Evolutionary conservation across 495 filamentous ascomycete species (phyloP).

Genomic region (Penicillium canariense): DNA sequence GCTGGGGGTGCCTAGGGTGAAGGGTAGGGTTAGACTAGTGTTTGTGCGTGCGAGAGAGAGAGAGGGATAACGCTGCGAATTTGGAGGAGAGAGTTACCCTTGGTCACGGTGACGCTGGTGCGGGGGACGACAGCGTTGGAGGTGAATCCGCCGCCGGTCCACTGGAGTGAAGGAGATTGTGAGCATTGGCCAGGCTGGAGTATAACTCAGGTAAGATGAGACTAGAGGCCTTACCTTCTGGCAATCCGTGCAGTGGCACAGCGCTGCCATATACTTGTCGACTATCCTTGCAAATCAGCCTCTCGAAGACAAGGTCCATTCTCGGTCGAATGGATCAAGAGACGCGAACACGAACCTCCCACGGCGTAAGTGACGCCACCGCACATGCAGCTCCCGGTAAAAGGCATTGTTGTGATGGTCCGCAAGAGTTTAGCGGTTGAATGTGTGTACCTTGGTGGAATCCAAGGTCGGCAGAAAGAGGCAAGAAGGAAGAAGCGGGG

Average conservation of each 20-base stretch:
- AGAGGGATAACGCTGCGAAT: background rate
- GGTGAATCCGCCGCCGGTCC: conserved; percentile 48
- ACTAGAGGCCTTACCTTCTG: conserved; percentile 46
- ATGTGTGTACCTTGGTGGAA: conserved; percentile 25
- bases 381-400: conserved; percentile 44
- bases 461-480: background rate
- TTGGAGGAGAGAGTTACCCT: conserved; percentile 24
- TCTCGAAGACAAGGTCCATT: background rate
- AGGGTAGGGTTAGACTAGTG: background rate
- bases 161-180: conserved; percentile 29
- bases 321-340: too few species aligned
- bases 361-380: conserved; percentile 35
- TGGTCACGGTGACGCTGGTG: conserved; percentile 37
- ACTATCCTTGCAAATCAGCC: conserved; percentile 9
- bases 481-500: background rate
- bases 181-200: too few species aligned
- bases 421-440: background rate
- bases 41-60: background rate
- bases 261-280: conserved; percentile 33
- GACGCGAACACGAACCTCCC: conserved; percentile 22
- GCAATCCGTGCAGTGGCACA: conserved; percentile 51
- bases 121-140: conserved; percentile 49
- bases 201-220: too few species aligned
- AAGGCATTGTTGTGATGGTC: conserved; percentile 23
- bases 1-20: conserved; percentile 30